phyloP scores from a whole-genome alignment of 108 stramenopile species.

The Skeletonema marinoi region DNA sequence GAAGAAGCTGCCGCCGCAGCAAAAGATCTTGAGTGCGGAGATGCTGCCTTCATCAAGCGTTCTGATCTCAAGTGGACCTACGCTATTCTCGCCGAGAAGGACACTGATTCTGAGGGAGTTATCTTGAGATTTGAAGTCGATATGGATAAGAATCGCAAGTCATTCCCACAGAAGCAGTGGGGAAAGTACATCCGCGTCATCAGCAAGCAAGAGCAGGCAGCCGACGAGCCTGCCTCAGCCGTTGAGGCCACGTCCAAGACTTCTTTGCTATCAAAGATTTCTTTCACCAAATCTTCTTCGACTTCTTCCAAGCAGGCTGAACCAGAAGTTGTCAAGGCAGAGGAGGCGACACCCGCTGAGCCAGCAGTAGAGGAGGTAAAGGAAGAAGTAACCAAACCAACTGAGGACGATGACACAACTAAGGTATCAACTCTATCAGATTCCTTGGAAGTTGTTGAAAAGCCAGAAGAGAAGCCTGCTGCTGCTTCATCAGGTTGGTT shows the following conservation, averaged over 20 bases:
- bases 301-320: too few relatives aligned
- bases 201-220: neutral
- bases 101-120: neutral
- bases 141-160: conserved; percentile 39
- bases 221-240: neutral
- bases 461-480: neutral
- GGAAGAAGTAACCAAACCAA: neutral
- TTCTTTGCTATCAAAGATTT: too few relatives aligned
- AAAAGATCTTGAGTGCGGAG: conserved; percentile 14
- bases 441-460: neutral
- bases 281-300: too few relatives aligned
- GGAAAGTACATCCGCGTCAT: conserved; percentile 49
- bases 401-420: neutral
- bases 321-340: conserved; percentile 3
- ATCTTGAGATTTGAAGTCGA: conserved; percentile 41
- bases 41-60: conserved; percentile 48
- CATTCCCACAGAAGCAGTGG: conserved; percentile 42
- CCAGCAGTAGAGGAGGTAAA: neutral
- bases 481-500: neutral
- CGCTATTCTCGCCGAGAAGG: conserved; percentile 29
- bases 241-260: neutral
- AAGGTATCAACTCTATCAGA: neutral
- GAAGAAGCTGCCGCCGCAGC: conserved; percentile 31
- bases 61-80: conserved; percentile 49
- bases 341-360: neutral